Conservation (phyloP, 352 stramenopile species). For the Globisporangium emineosum region DNA sequence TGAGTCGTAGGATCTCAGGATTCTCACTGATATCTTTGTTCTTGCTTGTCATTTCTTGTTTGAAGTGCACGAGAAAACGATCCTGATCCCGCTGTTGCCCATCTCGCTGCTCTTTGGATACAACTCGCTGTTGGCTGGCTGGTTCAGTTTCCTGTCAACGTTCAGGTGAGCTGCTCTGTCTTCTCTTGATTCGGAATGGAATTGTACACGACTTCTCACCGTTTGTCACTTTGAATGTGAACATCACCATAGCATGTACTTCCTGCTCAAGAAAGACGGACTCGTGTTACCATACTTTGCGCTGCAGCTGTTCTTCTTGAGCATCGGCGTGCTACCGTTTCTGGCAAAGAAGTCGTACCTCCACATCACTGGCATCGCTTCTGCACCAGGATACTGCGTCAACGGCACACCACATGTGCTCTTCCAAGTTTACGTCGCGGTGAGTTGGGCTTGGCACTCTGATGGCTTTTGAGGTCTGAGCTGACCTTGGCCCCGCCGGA, state of each 20-base stretch:
- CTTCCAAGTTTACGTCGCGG: slow-evolving; percentile 44
- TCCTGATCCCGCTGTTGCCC: slow-evolving; percentile 91
- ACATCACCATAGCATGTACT: slow-evolving; percentile 65
- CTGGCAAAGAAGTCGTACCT: slow-evolving; percentile 30
- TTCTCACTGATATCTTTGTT: background rate
- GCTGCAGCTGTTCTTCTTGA: slow-evolving; percentile 46
- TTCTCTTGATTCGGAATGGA: background rate
- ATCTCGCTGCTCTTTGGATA: slow-evolving; percentile 82
- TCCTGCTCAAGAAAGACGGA: slow-evolving; percentile 80
- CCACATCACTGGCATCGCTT: slow-evolving; percentile 17
- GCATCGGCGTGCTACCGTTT: slow-evolving; percentile 45
- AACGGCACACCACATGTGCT: slow-evolving; percentile 33
- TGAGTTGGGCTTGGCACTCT: slow-evolving; percentile 21
- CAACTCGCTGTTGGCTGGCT: slow-evolving; percentile 56
- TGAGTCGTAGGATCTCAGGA: background rate
- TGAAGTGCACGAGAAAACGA: slow-evolving; percentile 96
- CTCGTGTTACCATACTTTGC: slow-evolving; percentile 71
- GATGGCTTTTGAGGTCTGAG: background rate
- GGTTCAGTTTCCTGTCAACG: slow-evolving; percentile 77
- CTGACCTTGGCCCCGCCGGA: background rate
- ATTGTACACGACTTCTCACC: background rate
- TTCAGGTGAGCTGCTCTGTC: slow-evolving; percentile 58
- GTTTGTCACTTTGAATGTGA: background rate
- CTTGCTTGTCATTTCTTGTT: background rate
- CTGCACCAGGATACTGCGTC: slow-evolving; percentile 36